Evolutionary conservation across 225 moss, liverwort and hornwort species (phyloP), one percentile per base, ranked within the genome.

Genomic region (Climacium dendroides): DNA sequence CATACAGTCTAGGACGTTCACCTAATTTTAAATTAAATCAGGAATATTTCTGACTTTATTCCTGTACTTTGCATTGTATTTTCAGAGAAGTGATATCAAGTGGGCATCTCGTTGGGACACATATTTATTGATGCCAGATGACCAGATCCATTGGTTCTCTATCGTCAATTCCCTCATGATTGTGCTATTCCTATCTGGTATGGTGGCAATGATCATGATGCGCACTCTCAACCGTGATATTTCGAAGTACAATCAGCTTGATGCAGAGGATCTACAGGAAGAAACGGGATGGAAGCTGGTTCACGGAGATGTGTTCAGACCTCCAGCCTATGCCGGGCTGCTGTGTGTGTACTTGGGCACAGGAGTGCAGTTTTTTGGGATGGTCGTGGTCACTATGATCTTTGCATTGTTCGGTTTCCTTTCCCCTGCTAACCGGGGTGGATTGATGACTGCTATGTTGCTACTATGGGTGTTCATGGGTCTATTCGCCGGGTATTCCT

Each of bases 131-230:
- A 96, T 96, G 96, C 90, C 94, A 79, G 97, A 97, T 88, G 96
- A 97, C 79, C 97, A 97, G 87, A 97, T 97, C 67, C 96, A 97
- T 74, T 97, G 97, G 97, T 97, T 97, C 77, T 96, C 96, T 32
- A 97, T 97, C 60, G 94, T 97, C 84, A 97, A 97, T 87, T 97
- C 97, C 29, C 94, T 97, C 35, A 97, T 97, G 97, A 97, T 97
- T 84, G 97, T 96, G 80, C 89, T 96, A 71, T 97, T 97, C 87
- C 91, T 98, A 74, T 98, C 96, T 83, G 98, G 96, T 67, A 98
- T 98, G 98, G 98, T 98, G 86, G 98, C 98, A 58, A 96, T 98
- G 98, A 98, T 98, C 89, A 98, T 98, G 98, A 96, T 98, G 98
- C 96, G 98, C 87, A 98, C 98, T 24, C 96, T 98, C 19, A 96